These are phyloP conservation scores for Fusarium torulosum DNA, from an alignment of 2,329 filamentous ascomycete genomes.

Conservation along the genomic window DNA sequence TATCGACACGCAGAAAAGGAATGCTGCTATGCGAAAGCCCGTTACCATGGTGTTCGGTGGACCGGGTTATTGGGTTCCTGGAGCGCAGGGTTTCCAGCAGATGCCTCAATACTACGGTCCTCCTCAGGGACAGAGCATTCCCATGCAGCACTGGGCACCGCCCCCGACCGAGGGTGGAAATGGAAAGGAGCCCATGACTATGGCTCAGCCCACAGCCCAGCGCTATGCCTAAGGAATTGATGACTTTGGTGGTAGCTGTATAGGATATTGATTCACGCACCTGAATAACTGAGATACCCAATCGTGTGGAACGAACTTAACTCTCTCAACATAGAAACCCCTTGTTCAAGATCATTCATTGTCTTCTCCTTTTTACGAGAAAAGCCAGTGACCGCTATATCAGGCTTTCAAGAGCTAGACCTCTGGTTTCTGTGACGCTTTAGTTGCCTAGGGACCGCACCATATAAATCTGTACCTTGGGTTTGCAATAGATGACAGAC, in stretches of 20 bases:
- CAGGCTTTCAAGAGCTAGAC: too few species aligned
- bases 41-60: conserved; percentile 47
- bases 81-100: conserved; percentile 50
- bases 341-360: neutral
- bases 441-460: rapidly evolving
- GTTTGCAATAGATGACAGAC: too few species aligned
- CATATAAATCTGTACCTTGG: too few species aligned
- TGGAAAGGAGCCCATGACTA: conserved; percentile 21
- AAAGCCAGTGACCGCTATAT: neutral
- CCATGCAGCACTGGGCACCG: conserved; percentile 33
- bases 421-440: neutral
- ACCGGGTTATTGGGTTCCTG: conserved; percentile 49
- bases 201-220: conserved; percentile 8
- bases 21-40: conserved; percentile 41
- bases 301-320: neutral
- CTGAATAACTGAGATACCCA: neutral
- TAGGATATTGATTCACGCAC: neutral
- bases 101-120: conserved; percentile 42
- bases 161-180: conserved; percentile 18
- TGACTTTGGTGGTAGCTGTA: neutral
- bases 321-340: neutral
- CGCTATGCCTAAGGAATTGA: conserved; percentile 30
- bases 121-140: conserved; percentile 36
- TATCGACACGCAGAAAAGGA: conserved; percentile 53
- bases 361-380: neutral